Evolutionary conservation across 179 eudicot species (phyloP), one percentile per base, ranked within the genome.

Genomic region (Heliamphora pulchella): DNA sequence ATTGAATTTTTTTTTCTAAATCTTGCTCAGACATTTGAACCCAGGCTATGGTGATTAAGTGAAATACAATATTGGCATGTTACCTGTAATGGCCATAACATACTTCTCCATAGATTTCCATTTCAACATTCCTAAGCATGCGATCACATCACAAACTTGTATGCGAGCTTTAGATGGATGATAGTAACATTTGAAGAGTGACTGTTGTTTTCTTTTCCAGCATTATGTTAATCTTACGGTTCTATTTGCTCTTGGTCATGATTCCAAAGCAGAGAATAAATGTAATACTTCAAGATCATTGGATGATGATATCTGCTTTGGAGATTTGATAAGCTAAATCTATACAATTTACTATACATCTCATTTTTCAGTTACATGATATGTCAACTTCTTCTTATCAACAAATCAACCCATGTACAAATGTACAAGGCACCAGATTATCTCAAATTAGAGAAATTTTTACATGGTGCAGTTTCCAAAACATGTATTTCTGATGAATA

Each of bases 291-390:
- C 62, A n/a, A n/a, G 41, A 76, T 18, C 4, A 47, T 47, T 63
- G 58, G 55, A 77, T 77, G 58, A 39, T 6, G 71, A 77, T 46
- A 62, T 63, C 13, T 76, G 53, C 53, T 47, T 41, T 18, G 14
- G 50, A 74, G 64, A 55, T 58, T 74, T 74, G 63, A 2, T 48
- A 31, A 15, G 17, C 5, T 55, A 13, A 74, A 74, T 74, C 64
- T 55, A 43, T 13, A 15, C 17, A 15, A 54, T 41, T 54, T 17
- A 54, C 62, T 14, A 51, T 54, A 50, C 39, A 31, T 10, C 50
- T 44, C 70, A 8, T 76, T 43, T 61, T 76, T 43, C 78, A 75
- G 69, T 31, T 14, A n/a, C 69, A 5, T 43, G 55, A 44, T 62
- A 76, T 61, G n/a, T 11, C 69, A 47, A n/a, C 18, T 61, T 76